Evolutionary conservation across 768 basidiomycete species (phyloP), one percentile per base, ranked within the genome.

Genomic region (Lentinus tigrinus): DNA sequence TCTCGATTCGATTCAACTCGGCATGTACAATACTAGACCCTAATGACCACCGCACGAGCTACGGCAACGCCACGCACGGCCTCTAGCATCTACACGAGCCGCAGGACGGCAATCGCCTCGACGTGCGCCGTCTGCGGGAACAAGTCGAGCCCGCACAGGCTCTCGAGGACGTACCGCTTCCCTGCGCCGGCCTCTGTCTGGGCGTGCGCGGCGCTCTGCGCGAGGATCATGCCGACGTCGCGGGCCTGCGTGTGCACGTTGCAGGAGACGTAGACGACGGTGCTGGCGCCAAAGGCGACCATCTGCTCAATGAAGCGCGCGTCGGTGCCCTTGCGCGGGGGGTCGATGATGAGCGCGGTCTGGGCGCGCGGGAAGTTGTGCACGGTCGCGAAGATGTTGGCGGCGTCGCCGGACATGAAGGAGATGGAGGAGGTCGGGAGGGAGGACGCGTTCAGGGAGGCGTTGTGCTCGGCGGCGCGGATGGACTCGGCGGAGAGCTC

Each of bases 51-150:
- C 9, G 16, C 40, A n/a, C 17, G 40, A 42, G n/a, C n/a, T 42
- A 21, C 21, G 38, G 14, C 2, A 11, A 10, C 38, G n/a, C n/a
- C n/a, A n/a, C n/a, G n/a, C n/a, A n/a, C 38, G 9, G 9, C 38
- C 2, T 3, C 14, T 2, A 28, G 27, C 38, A 3, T 2, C 43
- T 48, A 62, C 43, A 73, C 74, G 43, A 87, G 73, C 61, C 83
- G 77, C 65, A 92, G 73, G 27, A 91, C 79, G 6, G 88, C 71
- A 17, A 72, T 69, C 9, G 67, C 67, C 74, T 98, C 94, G 9
- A 96, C 93, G 77, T 98, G 95, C 13, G 91, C 89, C 24, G 94
- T 96, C 78, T 98, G 95, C 8, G 96, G 93, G 76, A 98, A 99
- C 54, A 99, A 69, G 76, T 98, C 96, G 63, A 97, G 93, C 36